These are phyloP conservation scores for Phalaenopsis equestris DNA, from an alignment of 106 monocot species.

Conservation along the genomic window DNA sequence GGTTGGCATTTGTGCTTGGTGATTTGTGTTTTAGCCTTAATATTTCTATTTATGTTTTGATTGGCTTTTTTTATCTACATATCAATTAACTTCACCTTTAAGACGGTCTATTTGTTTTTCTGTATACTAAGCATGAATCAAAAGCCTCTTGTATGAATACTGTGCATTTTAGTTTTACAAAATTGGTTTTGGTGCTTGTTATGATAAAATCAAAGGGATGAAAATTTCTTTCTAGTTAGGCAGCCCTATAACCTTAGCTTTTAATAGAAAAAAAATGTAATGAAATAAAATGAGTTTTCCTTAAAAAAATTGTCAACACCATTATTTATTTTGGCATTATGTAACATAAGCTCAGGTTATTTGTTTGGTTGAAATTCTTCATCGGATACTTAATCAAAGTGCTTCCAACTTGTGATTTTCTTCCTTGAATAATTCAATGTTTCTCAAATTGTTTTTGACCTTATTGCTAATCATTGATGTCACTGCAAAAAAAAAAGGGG, in stretches of 20 bases:
- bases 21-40: slow-evolving; percentile 2
- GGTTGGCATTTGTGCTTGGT: slow-evolving; percentile 30
- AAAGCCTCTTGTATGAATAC: background rate
- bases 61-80: background rate
- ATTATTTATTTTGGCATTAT: background rate
- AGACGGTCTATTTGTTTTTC: background rate
- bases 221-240: background rate
- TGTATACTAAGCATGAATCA: background rate
- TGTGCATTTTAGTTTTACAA: background rate
- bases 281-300: background rate
- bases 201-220: background rate
- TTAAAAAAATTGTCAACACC: background rate
- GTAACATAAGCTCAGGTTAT: background rate
- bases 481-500: background rate
- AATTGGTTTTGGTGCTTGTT: background rate
- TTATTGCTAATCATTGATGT: background rate
- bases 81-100: background rate
- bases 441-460: background rate
- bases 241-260: background rate
- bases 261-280: background rate
- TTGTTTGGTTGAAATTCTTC: background rate
- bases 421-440: background rate
- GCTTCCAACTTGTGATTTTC: background rate
- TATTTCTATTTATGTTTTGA: background rate
- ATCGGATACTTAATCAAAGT: background rate